These are phyloP conservation scores for Plantago elongata DNA, from an alignment of 257 asterid genomes.

Conservation along the genomic window DNA sequence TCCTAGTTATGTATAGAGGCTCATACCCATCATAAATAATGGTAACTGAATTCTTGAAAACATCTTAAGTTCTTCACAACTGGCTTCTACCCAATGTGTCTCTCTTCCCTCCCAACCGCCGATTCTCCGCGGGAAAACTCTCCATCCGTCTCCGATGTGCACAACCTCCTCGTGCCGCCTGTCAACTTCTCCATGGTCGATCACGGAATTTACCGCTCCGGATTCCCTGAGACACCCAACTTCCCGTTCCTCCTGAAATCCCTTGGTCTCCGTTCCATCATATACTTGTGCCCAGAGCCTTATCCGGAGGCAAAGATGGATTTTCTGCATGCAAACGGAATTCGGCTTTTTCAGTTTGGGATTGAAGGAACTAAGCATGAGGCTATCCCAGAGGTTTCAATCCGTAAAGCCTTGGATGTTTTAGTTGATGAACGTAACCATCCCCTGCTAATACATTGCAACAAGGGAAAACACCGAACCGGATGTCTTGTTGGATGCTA, in stretches of 20 bases:
- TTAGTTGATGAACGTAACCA: conserved; percentile 71
- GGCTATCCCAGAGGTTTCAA: conserved; percentile 60
- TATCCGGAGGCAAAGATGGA: conserved; percentile 65
- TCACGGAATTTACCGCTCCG: conserved; percentile 81
- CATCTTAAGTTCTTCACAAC: conserved; percentile 35
- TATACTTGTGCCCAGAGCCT: conserved; percentile 91
- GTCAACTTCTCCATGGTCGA: conserved; percentile 88
- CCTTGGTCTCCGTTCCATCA: conserved; percentile 88
- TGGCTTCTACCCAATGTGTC: conserved; percentile 43
- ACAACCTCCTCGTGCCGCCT: conserved; percentile 54
- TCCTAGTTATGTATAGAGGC: no score
- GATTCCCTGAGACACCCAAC: conserved; percentile 68
- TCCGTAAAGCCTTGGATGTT: conserved; percentile 51
- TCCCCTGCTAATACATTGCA: conserved; percentile 86
- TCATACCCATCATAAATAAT: no score
- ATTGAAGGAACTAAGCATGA: conserved; percentile 88
- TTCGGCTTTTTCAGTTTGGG: conserved; percentile 74
- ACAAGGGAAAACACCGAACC: conserved; percentile 89
- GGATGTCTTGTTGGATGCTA: conserved; percentile 90
- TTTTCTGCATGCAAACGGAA: conserved; percentile 67
- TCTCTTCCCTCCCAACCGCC: conserved; percentile 18
- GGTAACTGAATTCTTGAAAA: no score
- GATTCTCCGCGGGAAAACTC: conserved; percentile 25
- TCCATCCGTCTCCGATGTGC: conserved; percentile 30
- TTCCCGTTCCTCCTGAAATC: conserved; percentile 69